A percentile compares a stretch with the other conserved stretches of the same genome.
These are phyloP conservation scores for Grosmannia penicillata DNA, from an alignment of 2,329 filamentous ascomycete genomes.

Conservation along the genomic window DNA sequence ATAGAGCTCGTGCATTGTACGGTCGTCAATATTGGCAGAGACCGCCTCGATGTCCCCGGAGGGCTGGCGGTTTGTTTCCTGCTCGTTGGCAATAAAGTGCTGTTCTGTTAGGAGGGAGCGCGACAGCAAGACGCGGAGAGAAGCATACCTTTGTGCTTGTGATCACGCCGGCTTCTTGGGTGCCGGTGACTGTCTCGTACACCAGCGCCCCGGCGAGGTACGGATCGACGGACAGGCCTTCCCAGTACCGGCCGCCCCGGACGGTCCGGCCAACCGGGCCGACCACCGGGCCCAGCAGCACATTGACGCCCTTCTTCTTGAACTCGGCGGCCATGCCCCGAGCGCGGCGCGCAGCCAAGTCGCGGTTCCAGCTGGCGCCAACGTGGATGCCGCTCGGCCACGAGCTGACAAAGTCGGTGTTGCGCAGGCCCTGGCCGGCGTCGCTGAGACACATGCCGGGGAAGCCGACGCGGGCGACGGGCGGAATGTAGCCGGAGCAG, in stretches of 20 bases:
- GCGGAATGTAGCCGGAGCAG: constrained; percentile 30
- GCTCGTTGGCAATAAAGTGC: constrained; percentile 47
- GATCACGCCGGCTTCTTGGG: constrained; percentile 60
- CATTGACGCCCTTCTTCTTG: constrained; percentile 61
- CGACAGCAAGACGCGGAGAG: not conserved
- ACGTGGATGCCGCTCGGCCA: constrained; percentile 16
- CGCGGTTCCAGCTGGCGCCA: constrained; percentile 48
- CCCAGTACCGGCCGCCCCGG: constrained; percentile 48
- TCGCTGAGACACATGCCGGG: constrained; percentile 30
- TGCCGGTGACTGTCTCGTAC: constrained; percentile 45
- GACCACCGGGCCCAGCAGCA: constrained; percentile 64
- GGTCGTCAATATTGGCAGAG: constrained; percentile 27
- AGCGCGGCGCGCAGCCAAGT: constrained; percentile 52
- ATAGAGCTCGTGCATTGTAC: constrained; percentile 32
- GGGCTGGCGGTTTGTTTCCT: constrained; percentile 39
- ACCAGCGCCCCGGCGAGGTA: constrained; percentile 39
- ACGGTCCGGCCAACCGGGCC: constrained; percentile 48
- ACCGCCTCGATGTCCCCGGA: constrained; percentile 26
- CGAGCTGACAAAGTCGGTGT: constrained; percentile 25
- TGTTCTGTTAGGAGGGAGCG: constrained; percentile 20
- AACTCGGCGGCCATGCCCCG: constrained; percentile 66
- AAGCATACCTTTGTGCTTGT: constrained; percentile 38
- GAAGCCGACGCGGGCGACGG: constrained; percentile 23
- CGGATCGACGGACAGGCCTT: constrained; percentile 36
- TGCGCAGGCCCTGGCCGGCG: constrained; percentile 27